Percentiles rank a stretch among this genome's conserved stretches.
Conservation (phyloP, 495 filamentous ascomycete species). For the Penicillium angulare region DNA sequence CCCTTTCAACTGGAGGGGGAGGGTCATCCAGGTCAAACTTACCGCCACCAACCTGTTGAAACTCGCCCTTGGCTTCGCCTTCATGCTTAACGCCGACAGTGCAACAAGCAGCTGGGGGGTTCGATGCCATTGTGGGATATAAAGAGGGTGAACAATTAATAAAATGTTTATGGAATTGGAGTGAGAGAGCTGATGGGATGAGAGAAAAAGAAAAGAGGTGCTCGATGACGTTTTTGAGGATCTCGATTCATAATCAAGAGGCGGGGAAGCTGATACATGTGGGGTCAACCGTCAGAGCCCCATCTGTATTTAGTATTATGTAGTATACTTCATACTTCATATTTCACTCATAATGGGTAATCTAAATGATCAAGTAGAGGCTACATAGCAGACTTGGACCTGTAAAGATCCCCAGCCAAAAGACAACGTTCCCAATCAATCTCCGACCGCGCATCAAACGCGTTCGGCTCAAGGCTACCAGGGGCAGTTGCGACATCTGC, state of each 20-base stretch:
- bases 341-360: no score
- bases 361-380: constrained; percentile 65
- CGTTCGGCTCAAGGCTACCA: constrained; percentile 62
- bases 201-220: not conserved
- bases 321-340: no score
- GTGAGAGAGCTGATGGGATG: no score
- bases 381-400: constrained; percentile 70
- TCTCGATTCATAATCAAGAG: no score
- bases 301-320: no score
- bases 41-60: constrained; percentile 28
- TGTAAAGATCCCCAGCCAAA: constrained; percentile 71
- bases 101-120: constrained; percentile 47
- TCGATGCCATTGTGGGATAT: constrained; percentile 41
- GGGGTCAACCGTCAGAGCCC: no score
- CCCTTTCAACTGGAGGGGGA: no score
- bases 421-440: constrained; percentile 67
- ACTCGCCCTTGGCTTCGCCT: constrained; percentile 25
- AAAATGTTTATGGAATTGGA: no score
- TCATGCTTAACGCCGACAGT: constrained; percentile 38
- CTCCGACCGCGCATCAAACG: constrained; percentile 56
- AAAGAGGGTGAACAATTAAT: no score
- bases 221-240: no score
- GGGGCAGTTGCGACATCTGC: constrained; percentile 57
- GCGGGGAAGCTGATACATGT: no score
- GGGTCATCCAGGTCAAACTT: no score